These are phyloP conservation scores for Neonectria neomacrospora DNA, from an alignment of 2,329 filamentous ascomycete genomes.

Conservation along the genomic window DNA sequence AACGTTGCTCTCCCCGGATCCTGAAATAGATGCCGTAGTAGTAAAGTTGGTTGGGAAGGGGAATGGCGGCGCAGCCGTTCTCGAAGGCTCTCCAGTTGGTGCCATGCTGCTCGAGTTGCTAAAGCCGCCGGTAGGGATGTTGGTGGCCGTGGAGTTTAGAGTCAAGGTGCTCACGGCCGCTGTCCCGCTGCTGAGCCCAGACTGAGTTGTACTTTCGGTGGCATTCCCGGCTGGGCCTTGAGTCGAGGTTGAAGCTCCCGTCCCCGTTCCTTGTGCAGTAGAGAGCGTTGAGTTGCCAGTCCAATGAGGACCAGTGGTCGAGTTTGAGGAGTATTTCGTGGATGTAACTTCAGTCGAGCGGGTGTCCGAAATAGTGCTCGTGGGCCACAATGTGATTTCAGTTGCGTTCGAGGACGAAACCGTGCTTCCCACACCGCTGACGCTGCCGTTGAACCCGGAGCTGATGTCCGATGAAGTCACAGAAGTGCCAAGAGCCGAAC, in stretches of 20 bases:
- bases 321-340: conserved; percentile 16
- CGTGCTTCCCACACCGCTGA: conserved; percentile 21
- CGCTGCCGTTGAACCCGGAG: conserved; percentile 22
- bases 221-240: conserved; percentile 15
- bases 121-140: conserved; percentile 9
- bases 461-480: conserved; percentile 6
- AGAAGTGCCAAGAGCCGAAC: conserved; percentile 4
- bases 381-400: conserved; percentile 9
- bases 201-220: conserved; percentile 15
- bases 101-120: conserved; percentile 10
- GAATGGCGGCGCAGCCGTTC: conserved; percentile 23
- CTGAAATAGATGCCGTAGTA: conserved; percentile 2
- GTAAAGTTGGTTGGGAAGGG: conserved; percentile 17
- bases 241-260: conserved; percentile 9
- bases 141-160: conserved; percentile 18
- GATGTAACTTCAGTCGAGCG: conserved; percentile 15
- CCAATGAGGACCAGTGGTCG: conserved; percentile 18
- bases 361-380: conserved; percentile 11
- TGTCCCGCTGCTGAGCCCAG: conserved; percentile 12
- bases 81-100: conserved; percentile 6
- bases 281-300: conserved; percentile 21
- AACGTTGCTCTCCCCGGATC: conserved; percentile 2
- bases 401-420: conserved; percentile 36
- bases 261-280: neutral
- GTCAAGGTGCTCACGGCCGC: conserved; percentile 9